These are phyloP conservation scores for Tetrapyrgos nigripes DNA, from an alignment of 1,284 basidiomycete genomes.

Conservation along the genomic window DNA sequence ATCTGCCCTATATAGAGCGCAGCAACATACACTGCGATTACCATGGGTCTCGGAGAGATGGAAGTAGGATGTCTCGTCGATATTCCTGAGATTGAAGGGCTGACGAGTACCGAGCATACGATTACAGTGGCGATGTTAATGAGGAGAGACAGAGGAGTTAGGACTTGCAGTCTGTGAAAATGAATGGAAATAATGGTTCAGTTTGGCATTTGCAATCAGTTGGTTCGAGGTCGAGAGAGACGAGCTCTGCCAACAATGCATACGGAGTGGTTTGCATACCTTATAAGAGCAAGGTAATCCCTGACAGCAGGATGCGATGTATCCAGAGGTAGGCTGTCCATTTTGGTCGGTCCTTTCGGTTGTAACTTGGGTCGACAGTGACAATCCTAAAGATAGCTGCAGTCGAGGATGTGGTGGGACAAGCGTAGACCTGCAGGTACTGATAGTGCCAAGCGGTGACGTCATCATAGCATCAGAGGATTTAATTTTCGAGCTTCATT, in stretches of 20 bases:
- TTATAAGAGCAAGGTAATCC: conserved; percentile 62
- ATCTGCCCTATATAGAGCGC: conserved; percentile 70
- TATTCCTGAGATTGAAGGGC: conserved; percentile 64
- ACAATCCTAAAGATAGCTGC: too few species aligned
- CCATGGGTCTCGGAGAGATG: conserved; percentile 70
- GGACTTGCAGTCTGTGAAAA: conserved; percentile 80
- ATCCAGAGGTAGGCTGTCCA: conserved; percentile 59
- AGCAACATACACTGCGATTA: conserved; percentile 73
- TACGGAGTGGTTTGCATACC: conserved; percentile 36
- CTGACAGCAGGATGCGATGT: conserved; percentile 55
- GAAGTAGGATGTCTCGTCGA: conserved; percentile 68
- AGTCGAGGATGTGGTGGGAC: too few species aligned
- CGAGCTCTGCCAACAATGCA: too few species aligned
- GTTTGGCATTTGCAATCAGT: not conserved
- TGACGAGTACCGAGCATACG: conserved; percentile 60
- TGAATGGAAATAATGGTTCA: conserved; percentile 21
- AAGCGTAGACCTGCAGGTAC: too few species aligned
- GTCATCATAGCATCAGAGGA: too few species aligned
- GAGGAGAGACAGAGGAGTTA: conserved; percentile 79
- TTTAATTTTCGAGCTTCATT: too few species aligned
- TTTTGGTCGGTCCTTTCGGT: too few species aligned
- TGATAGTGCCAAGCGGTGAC: too few species aligned
- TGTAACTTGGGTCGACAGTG: too few species aligned
- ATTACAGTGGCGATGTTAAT: conserved; percentile 70
- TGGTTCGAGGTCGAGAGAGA: not conserved